Conservation (phyloP, 495 filamentous ascomycete genomes). For the Oidiodendron maius region DNA sequence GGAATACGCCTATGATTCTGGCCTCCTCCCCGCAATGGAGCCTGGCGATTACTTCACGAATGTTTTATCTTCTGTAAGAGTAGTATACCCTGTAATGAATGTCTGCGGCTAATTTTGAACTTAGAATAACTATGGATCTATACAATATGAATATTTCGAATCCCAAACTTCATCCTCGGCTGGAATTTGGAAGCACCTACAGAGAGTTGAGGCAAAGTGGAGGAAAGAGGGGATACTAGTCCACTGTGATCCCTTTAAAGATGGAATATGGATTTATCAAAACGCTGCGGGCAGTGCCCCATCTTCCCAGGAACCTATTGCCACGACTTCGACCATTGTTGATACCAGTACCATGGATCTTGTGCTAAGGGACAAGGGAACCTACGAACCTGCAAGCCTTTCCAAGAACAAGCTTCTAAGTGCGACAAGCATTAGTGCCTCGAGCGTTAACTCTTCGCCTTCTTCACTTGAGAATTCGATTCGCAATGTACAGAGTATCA, state of each 20-base stretch:
- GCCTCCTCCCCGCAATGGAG: slow-evolving; percentile 16
- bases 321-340: slow-evolving; percentile 23
- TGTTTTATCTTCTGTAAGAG: slow-evolving; percentile 24
- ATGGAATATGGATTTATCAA: slow-evolving; percentile 47
- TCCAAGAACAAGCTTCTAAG: slow-evolving; percentile 31
- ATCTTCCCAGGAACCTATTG: slow-evolving; percentile 7
- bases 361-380: slow-evolving; percentile 34
- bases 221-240: slow-evolving; percentile 45
- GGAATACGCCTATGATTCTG: neutral
- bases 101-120: slow-evolving; percentile 1
- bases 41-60: slow-evolving; percentile 24
- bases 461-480: slow-evolving; percentile 33
- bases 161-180: slow-evolving; percentile 4
- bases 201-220: slow-evolving; percentile 36
- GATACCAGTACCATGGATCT: slow-evolving; percentile 31
- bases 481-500: slow-evolving; percentile 28
- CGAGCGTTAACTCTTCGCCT: slow-evolving; percentile 41
- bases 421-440: slow-evolving; percentile 29
- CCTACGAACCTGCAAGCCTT: slow-evolving; percentile 38
- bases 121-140: slow-evolving; percentile 21
- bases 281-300: slow-evolving; percentile 24
- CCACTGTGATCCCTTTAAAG: slow-evolving; percentile 38
- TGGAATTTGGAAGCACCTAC: slow-evolving; percentile 11
- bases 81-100: neutral
- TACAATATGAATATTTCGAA: slow-evolving; percentile 24